Percentiles rank a stretch among this genome's conserved stretches.
Conservation (phyloP, 371 early-diverging fungal species). For the Actinomortierella ambigua region DNA sequence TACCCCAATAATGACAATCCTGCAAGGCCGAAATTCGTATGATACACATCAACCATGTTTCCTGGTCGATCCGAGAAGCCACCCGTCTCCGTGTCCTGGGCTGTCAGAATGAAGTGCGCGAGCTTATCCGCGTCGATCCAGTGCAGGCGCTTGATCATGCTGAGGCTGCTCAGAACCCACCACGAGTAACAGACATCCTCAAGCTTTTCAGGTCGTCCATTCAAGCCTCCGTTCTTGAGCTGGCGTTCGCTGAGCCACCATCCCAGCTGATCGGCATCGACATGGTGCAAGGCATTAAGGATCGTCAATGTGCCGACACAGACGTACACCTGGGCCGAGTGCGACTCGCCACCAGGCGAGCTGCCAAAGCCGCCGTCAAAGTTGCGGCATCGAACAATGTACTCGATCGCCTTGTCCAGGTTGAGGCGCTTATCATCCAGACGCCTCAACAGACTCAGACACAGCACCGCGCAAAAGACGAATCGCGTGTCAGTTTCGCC, state of each 20-base stretch:
- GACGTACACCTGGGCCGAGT: constrained; percentile 96
- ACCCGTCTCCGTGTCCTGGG: constrained; percentile 91
- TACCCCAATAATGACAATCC: constrained; percentile 89
- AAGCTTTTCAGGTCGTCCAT: constrained; percentile 97
- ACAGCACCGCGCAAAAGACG: constrained; percentile 84
- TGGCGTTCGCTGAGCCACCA: constrained; percentile 97
- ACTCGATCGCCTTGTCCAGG: constrained; percentile 74
- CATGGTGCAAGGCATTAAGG: constrained; percentile 63
- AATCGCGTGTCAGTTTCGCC: constrained; percentile 97
- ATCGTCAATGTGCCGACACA: constrained; percentile 92
- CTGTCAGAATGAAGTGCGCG: constrained; percentile 78
- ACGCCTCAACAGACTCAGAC: constrained; percentile 76
- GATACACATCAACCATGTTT: constrained; percentile 95
- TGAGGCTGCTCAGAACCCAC: constrained; percentile 96
- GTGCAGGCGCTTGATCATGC: constrained; percentile 81
- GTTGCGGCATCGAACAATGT: constrained; percentile 86
- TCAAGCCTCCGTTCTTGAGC: constrained; percentile 92
- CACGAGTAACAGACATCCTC: constrained; percentile 99
- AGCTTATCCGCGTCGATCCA: constrained; percentile 90
- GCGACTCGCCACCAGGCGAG: constrained; percentile 93
- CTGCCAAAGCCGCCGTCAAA: constrained; percentile 98
- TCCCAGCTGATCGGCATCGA: constrained; percentile 80
- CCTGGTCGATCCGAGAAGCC: constrained; percentile 97
- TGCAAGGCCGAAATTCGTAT: constrained; percentile 95
- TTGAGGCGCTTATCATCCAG: constrained; percentile 70